Evolutionary conservation across 306 rosid genomes (phyloP).

Genomic region (Adenanthera pavonina): DNA sequence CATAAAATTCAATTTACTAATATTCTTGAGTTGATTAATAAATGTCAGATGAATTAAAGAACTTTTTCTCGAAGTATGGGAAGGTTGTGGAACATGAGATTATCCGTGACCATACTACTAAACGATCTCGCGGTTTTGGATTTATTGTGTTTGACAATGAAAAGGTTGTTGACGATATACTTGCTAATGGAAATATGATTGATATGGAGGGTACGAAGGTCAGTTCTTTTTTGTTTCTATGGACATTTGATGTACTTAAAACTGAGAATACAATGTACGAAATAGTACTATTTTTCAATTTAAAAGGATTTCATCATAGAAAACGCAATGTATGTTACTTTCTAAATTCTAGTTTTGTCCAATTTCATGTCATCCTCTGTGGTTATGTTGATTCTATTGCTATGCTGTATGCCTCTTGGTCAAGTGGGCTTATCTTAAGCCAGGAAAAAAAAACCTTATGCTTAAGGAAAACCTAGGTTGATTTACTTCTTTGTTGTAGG

Average conservation of each 20-base stretch:
- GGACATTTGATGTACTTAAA: not conserved
- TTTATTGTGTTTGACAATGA: conserved; percentile 86
- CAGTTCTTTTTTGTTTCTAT: conserved; percentile 49
- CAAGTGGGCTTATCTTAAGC: conserved; percentile 49
- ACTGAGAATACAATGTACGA: not conserved
- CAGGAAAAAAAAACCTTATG: conserved; percentile 42
- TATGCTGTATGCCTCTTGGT: conserved; percentile 6
- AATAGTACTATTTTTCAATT: not conserved
- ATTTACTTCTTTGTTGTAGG: conserved; percentile 98
- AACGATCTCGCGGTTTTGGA: conserved; percentile 91
- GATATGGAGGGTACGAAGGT: conserved; percentile 96
- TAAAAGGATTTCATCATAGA: not conserved
- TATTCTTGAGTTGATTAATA: not conserved
- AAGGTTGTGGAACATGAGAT: conserved; percentile 87
- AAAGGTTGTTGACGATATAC: conserved; percentile 80
- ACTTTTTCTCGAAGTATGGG: conserved; percentile 74
- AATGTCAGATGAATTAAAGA: conserved; percentile 71
- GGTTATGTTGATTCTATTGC: not conserved
- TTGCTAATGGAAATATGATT: conserved; percentile 89
- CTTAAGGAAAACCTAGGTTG: conserved; percentile 69
- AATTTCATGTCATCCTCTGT: not conserved
- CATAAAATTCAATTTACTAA: not conserved
- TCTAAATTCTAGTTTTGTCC: not conserved
- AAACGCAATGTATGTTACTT: not conserved
- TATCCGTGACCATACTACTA: conserved; percentile 83